These are phyloP conservation scores for Asterella californica DNA, from an alignment of 225 moss, liverwort and hornwort genomes.

Conservation along the genomic window DNA sequence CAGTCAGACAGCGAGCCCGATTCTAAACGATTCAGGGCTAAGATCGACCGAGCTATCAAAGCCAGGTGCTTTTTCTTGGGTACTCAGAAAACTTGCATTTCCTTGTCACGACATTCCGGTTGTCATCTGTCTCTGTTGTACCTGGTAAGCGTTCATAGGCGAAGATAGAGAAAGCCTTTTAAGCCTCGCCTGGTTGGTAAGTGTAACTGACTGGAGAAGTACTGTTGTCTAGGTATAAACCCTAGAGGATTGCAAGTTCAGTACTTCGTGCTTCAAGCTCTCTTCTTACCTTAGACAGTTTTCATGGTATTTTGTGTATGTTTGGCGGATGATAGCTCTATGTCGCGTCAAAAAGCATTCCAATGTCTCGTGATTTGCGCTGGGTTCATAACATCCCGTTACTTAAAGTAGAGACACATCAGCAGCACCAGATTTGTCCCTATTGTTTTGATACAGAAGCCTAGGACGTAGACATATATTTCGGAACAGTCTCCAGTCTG, in stretches of 20 bases:
- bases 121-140: not conserved
- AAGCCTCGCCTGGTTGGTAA: not conserved
- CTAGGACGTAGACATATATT: too few relatives aligned
- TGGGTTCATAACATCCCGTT: too few relatives aligned
- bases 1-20: slow-evolving; percentile 50
- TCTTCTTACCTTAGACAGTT: not conserved
- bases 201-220: not conserved
- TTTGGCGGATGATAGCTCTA: too few relatives aligned
- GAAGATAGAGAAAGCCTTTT: not conserved
- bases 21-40: slow-evolving; percentile 76
- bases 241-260: not conserved
- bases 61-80: slow-evolving; percentile 48
- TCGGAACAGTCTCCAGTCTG: too few relatives aligned
- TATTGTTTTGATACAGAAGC: too few relatives aligned
- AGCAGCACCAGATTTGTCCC: too few relatives aligned
- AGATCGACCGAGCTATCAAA: slow-evolving; percentile 80
- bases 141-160: not conserved
- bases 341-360: too few relatives aligned
- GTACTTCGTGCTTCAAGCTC: not conserved
- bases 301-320: too few relatives aligned
- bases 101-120: not conserved
- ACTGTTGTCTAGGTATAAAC: not conserved
- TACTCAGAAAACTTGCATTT: not conserved
- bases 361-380: too few relatives aligned
- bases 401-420: too few relatives aligned